Evolutionary conservation across 352 stramenopile genomes (phyloP).

Genomic region (Blastocystis sp.): DNA sequence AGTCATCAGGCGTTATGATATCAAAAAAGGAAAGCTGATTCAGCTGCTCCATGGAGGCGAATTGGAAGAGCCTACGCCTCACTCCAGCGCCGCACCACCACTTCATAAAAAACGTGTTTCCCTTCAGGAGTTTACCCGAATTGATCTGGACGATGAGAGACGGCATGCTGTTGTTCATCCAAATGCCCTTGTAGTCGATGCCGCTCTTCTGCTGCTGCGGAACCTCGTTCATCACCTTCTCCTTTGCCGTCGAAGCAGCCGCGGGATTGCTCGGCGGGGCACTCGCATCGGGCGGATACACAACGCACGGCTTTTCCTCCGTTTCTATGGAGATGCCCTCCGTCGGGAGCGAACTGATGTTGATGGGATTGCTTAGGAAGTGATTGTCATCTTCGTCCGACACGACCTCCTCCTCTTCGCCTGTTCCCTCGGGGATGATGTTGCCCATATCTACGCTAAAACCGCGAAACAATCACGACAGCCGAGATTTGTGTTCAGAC

Average conservation of each 20-base stretch:
- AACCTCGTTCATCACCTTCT: conserved; percentile 20
- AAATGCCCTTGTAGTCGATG: conserved; percentile 67
- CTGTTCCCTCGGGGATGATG: conserved; percentile 7
- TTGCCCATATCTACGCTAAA: conserved; percentile 48
- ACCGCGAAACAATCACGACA: background rate
- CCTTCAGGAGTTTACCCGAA: conserved; percentile 54
- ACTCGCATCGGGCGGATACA: background rate
- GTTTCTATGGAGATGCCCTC: conserved; percentile 14
- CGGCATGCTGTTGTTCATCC: conserved; percentile 66
- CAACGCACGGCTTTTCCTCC: conserved; percentile 23
- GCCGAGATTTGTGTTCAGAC: conserved; percentile 59
- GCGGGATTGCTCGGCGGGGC: background rate
- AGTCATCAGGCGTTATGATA: conserved; percentile 32
- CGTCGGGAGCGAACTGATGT: background rate
- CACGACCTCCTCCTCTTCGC: conserved; percentile 36
- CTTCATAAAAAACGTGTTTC: conserved; percentile 66
- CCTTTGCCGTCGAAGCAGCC: background rate
- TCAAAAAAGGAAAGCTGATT: conserved; percentile 64
- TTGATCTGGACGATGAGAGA: conserved; percentile 58
- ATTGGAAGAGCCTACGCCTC: conserved; percentile 34
- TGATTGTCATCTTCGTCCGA: conserved; percentile 66
- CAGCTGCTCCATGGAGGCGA: conserved; percentile 57
- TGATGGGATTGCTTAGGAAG: conserved; percentile 30
- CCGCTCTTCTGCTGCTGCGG: background rate
- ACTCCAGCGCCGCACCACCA: background rate